Percentiles rank a stretch among this genome's conserved stretches.
These are phyloP conservation scores for Talaromyces atroroseus DNA, from an alignment of 2,329 filamentous ascomycete genomes.

Conservation along the genomic window DNA sequence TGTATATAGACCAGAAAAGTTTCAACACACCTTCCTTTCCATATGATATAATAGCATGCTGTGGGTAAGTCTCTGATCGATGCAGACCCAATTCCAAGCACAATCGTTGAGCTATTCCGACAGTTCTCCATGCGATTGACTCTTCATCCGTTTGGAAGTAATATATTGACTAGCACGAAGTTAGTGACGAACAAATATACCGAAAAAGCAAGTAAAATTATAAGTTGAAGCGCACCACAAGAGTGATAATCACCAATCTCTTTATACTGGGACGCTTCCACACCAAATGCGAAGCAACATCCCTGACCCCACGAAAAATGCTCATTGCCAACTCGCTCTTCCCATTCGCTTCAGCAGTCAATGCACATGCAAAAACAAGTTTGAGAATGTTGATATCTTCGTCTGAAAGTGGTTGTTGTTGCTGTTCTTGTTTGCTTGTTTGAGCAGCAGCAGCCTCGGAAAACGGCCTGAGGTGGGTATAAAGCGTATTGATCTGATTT, in stretches of 20 bases:
- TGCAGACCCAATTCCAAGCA: conserved; percentile 80
- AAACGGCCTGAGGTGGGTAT: conserved; percentile 39
- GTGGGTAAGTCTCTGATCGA: conserved; percentile 64
- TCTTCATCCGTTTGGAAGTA: conserved; percentile 84
- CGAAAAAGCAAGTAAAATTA: not conserved
- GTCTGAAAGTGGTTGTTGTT: conserved; percentile 2
- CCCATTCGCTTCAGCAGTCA: conserved; percentile 72
- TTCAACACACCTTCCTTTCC: conserved; percentile 64
- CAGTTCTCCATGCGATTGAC: conserved; percentile 78
- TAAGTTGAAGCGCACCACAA: conserved; percentile 33
- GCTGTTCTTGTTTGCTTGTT: not conserved
- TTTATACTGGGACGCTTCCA: conserved; percentile 55
- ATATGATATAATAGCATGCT: conserved; percentile 59
- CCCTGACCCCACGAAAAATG: conserved; percentile 71
- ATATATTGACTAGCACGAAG: conserved; percentile 59
- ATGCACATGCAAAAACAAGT: conserved; percentile 69
- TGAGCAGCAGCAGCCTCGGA: conserved; percentile 7
- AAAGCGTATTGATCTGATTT: conserved; percentile 60
- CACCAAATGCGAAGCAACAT: conserved; percentile 59
- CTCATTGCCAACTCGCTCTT: conserved; percentile 67
- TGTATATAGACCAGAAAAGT: conserved; percentile 81
- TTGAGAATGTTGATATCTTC: conserved; percentile 68
- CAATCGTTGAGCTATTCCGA: conserved; percentile 74
- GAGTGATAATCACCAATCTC: conserved; percentile 52
- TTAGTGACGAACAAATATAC: not conserved